Percentiles rank a stretch among this genome's conserved stretches.
Evolutionary conservation across 192 early-diverging fungal genomes (phyloP).

Genomic region (Piromyces sp.): DNA sequence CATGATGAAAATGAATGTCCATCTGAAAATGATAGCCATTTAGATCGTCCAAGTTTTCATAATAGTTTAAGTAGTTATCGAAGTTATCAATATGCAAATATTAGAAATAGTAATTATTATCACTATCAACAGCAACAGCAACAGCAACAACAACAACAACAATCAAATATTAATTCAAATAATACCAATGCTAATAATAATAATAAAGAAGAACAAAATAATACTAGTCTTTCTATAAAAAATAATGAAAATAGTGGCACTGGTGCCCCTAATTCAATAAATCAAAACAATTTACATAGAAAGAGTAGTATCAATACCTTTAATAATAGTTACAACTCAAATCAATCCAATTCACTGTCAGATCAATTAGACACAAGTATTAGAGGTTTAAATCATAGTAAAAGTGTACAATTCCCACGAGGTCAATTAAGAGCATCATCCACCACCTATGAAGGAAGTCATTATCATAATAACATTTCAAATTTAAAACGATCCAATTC

Average conservation of each 20-base stretch:
- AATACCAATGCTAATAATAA: too few relatives aligned
- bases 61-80: neutral
- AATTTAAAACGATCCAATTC: neutral
- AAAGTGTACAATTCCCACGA: neutral
- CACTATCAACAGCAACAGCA: too few relatives aligned
- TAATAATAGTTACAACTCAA: too few relatives aligned
- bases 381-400: neutral
- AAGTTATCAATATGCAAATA: neutral
- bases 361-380: neutral
- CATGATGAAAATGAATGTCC: neutral
- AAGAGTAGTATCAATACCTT: too few relatives aligned
- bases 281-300: too few relatives aligned
- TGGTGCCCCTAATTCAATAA: too few relatives aligned
- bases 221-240: too few relatives aligned
- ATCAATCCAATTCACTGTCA: too few relatives aligned
- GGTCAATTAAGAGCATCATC: neutral
- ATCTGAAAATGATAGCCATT: neutral
- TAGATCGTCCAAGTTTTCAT: neutral
- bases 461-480: neutral
- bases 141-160: too few relatives aligned
- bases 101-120: neutral
- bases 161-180: too few relatives aligned
- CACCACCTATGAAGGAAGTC: neutral
- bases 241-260: too few relatives aligned
- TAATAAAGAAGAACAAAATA: too few relatives aligned